Conservation (phyloP, 176 grass and related monocot species). For the Juncus inflexus region DNA sequence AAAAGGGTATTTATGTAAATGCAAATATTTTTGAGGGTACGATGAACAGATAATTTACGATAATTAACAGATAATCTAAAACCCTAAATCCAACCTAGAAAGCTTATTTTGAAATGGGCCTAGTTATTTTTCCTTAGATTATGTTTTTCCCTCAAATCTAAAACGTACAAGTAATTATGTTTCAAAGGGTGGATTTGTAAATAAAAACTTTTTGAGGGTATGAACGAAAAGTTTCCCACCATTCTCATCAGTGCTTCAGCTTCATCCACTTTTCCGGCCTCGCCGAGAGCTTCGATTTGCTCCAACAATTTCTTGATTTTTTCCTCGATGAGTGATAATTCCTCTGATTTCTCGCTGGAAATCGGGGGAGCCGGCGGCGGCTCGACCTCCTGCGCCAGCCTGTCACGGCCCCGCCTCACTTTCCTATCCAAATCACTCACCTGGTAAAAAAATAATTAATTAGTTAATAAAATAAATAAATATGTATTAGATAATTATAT, state of each 20-base stretch:
- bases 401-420: conserved; percentile 71
- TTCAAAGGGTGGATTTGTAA: too few relatives aligned
- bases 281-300: conserved; percentile 84
- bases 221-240: conserved; percentile 28
- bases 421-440: conserved; percentile 89
- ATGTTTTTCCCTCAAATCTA: too few relatives aligned
- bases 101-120: too few relatives aligned
- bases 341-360: conserved; percentile 54
- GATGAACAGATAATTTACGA: too few relatives aligned
- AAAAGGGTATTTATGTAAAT: too few relatives aligned
- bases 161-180: too few relatives aligned
- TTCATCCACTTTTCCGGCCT: conserved; percentile 89
- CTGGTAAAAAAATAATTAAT: conserved; percentile 33
- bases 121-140: too few relatives aligned
- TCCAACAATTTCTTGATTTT: conserved; percentile 82
- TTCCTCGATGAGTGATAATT: conserved; percentile 66
- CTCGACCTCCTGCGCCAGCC: conserved; percentile 63
- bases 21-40: too few relatives aligned
- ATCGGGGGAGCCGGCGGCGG: conserved; percentile 42
- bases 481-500: conserved; percentile 1
- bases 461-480: not conserved
- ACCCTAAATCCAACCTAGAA: too few relatives aligned
- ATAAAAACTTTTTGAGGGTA: too few relatives aligned
- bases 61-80: too few relatives aligned
- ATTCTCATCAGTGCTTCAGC: conserved; percentile 89